A percentile compares a stretch with the other conserved stretches of the same genome.
phyloP scores from a whole-genome alignment of 2,329 filamentous ascomycete species.

The Curvularia hawaiiensis region DNA sequence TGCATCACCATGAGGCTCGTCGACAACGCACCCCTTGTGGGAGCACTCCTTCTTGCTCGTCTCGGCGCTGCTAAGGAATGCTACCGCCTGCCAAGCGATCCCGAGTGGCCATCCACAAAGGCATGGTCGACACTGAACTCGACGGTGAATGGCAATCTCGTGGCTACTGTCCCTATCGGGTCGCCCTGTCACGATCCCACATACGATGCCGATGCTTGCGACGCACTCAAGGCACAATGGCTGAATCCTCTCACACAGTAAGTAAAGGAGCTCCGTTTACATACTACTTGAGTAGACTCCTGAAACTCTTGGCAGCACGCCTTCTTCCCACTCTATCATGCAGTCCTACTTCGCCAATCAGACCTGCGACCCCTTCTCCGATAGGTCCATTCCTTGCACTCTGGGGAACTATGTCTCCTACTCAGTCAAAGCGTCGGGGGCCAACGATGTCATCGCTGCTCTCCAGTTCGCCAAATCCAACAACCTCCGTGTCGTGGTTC shows the following conservation, averaged over 20 bases:
- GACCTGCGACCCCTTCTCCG: slow-evolving; percentile 24
- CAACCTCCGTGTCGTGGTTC: slow-evolving; percentile 35
- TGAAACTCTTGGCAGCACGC: slow-evolving; percentile 12
- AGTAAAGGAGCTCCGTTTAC: slow-evolving; percentile 17
- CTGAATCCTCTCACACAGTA: slow-evolving; percentile 20
- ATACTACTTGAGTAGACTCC: slow-evolving; percentile 3
- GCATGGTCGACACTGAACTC: slow-evolving; percentile 45
- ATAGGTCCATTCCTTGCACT: slow-evolving; percentile 15
- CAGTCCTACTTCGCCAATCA: slow-evolving; percentile 16
- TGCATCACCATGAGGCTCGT: slow-evolving; percentile 12
- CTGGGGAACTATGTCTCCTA: slow-evolving; percentile 39
- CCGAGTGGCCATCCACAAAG: slow-evolving; percentile 42
- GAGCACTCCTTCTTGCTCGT: slow-evolving; percentile 5
- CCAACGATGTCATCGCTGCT: slow-evolving; percentile 12
- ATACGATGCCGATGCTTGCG: slow-evolving; percentile 25
- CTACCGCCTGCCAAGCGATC: slow-evolving; percentile 38
- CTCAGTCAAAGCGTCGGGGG: slow-evolving; percentile 37
- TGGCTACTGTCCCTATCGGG: slow-evolving; percentile 49
- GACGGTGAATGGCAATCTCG: slow-evolving; percentile 46
- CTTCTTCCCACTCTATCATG: slow-evolving; percentile 19
- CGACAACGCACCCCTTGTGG: slow-evolving; percentile 7
- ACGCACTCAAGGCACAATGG: slow-evolving; percentile 24
- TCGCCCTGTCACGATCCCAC: slow-evolving; percentile 42
- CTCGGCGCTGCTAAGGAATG: slow-evolving; percentile 7
- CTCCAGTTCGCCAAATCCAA: slow-evolving; percentile 31